Conservation (phyloP, 257 asterid genomes). For the Lantana camara region DNA sequence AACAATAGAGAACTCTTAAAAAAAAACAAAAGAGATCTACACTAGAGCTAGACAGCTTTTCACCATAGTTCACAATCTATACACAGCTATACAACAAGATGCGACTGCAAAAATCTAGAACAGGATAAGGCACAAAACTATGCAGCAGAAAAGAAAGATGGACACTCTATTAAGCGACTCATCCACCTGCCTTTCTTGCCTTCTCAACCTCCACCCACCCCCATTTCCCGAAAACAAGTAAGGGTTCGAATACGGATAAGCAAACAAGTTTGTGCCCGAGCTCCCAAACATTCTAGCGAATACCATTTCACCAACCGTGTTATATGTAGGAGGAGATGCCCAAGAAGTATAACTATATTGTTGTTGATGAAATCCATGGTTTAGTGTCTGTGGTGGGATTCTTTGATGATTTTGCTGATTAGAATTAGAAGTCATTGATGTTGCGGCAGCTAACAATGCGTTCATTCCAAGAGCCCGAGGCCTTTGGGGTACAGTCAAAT, state of each 20-base stretch:
- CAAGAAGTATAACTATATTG: conserved; percentile 36
- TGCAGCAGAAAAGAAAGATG: conserved; percentile 62
- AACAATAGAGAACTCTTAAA: conserved; percentile 15
- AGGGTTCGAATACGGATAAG: conserved; percentile 47
- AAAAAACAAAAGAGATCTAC: conserved; percentile 30
- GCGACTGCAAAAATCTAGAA: conserved; percentile 38
- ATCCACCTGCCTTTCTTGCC: conserved; percentile 70
- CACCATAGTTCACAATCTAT: conserved; percentile 34
- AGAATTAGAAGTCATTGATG: conserved; percentile 29
- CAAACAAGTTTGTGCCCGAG: conserved; percentile 44
- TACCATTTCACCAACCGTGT: conserved; percentile 72
- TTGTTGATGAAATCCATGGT: conserved; percentile 34
- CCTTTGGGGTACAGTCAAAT: conserved; percentile 51
- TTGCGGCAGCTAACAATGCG: conserved; percentile 27
- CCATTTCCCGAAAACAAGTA: conserved; percentile 35
- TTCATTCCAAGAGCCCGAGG: conserved; percentile 52
- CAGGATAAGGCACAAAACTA: conserved; percentile 63
- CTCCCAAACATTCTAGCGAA: conserved; percentile 59
- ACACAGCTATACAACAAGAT: conserved; percentile 31
- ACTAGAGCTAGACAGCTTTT: conserved; percentile 18
- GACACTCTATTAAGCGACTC: conserved; percentile 64
- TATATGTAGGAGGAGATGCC: conserved; percentile 48
- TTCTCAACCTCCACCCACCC: conserved; percentile 57
- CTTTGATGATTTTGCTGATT: conserved; percentile 36
- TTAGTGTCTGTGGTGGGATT: conserved; percentile 28